These are phyloP conservation scores for Desmodesmus armatus DNA, from an alignment of 139 green algal species.

Conservation along the genomic window DNA sequence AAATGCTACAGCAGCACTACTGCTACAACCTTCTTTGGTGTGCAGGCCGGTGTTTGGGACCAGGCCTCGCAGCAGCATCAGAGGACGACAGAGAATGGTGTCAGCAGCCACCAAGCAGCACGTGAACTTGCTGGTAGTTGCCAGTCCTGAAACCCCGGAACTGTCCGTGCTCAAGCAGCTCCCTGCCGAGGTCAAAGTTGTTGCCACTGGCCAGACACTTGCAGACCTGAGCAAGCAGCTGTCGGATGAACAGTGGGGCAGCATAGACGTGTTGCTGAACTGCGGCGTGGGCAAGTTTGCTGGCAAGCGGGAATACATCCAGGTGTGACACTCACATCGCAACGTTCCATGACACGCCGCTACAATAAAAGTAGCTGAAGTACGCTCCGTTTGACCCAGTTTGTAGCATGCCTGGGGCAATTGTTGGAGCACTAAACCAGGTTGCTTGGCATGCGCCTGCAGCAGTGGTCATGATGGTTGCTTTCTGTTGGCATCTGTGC, in stretches of 20 bases:
- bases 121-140: conserved; percentile 65
- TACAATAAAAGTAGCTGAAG: too few species aligned
- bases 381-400: too few species aligned
- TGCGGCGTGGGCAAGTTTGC: conserved; percentile 65
- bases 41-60: too few species aligned
- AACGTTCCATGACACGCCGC: too few species aligned
- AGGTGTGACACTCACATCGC: conserved; percentile 53
- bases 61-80: background rate
- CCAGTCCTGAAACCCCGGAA: conserved; percentile 55
- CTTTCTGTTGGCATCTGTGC: background rate
- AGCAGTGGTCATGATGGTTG: background rate
- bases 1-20: too few species aligned
- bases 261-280: conserved; percentile 68
- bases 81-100: background rate
- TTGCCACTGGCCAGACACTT: conserved; percentile 48
- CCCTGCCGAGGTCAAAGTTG: conserved; percentile 45
- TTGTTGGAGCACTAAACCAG: background rate
- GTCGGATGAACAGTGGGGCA: conserved; percentile 56
- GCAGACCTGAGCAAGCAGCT: conserved; percentile 49
- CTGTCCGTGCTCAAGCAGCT: conserved; percentile 61
- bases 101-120: background rate
- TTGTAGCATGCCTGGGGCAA: too few species aligned
- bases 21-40: too few species aligned
- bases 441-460: background rate
- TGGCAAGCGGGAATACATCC: conserved; percentile 60